These are phyloP conservation scores for Clathrus columnatus DNA, from an alignment of 768 basidiomycete genomes.

Conservation along the genomic window DNA sequence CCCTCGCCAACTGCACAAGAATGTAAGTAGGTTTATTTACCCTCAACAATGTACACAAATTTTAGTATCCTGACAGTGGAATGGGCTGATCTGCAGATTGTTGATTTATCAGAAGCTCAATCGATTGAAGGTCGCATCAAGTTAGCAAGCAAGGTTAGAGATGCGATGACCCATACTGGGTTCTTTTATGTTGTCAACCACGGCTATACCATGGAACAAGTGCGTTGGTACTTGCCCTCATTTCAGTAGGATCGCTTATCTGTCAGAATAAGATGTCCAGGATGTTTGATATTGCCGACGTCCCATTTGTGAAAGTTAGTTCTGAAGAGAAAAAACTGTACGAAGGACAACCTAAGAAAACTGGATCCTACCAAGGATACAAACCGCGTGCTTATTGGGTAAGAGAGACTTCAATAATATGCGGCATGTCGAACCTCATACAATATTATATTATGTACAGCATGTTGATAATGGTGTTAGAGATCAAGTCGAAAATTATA, in stretches of 20 bases:
- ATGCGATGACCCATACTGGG: slow-evolving; percentile 34
- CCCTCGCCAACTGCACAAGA: neutral
- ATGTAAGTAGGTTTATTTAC: neutral
- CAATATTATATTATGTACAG: slow-evolving; percentile 23
- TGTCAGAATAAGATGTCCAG: slow-evolving; percentile 30
- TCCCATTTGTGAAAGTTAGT: slow-evolving; percentile 32
- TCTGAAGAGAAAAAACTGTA: slow-evolving; percentile 36
- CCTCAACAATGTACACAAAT: neutral
- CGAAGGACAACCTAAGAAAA: slow-evolving; percentile 31
- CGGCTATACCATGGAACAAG: slow-evolving; percentile 35
- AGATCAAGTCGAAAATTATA: slow-evolving; percentile 59
- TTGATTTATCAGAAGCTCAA: slow-evolving; percentile 37
- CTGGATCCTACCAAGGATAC: slow-evolving; percentile 47
- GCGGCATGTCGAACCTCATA: no score
- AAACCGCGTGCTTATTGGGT: slow-evolving; percentile 50
- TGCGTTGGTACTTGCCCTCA: slow-evolving; percentile 10
- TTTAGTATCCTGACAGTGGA: slow-evolving; percentile 24
- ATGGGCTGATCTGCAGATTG: slow-evolving; percentile 42
- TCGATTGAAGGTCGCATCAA: slow-evolving; percentile 29
- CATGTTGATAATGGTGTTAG: slow-evolving; percentile 53
- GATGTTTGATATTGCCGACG: slow-evolving; percentile 40
- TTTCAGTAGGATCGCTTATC: neutral
- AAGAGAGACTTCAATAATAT: no score
- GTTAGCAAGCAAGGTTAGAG: slow-evolving; percentile 32
- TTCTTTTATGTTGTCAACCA: slow-evolving; percentile 47